These are phyloP conservation scores for Diaporthe sp. DNA, from an alignment of 2,329 filamentous ascomycete species.

Conservation along the genomic window DNA sequence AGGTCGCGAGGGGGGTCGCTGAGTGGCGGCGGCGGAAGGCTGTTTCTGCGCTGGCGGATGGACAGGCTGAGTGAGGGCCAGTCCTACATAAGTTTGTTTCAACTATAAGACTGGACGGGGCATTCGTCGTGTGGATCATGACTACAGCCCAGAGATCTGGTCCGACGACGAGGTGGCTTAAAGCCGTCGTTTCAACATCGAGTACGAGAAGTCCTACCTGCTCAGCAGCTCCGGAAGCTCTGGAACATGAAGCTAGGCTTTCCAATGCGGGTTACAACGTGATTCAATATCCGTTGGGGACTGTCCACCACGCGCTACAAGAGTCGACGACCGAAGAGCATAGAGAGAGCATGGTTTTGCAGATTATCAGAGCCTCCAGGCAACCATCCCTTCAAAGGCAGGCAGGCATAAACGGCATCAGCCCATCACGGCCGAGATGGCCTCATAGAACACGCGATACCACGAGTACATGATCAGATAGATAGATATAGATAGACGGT, in stretches of 20 bases:
- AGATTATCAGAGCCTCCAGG: no score
- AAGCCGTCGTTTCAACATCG: not conserved
- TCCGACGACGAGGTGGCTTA: not conserved
- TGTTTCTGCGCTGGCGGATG: conserved; percentile 1
- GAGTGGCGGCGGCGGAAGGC: conserved; percentile 83
- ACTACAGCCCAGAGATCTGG: not conserved
- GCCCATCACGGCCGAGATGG: not conserved
- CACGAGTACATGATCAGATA: not conserved
- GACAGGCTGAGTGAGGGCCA: not conserved
- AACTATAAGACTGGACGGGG: no score
- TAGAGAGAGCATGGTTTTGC: no score
- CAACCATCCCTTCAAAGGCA: not conserved
- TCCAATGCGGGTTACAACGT: no score
- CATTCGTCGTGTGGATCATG: no score
- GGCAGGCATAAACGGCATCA: not conserved
- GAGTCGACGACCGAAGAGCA: not conserved
- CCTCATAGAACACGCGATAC: conserved; percentile 7
- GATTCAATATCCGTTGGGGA: no score
- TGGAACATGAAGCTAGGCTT: no score
- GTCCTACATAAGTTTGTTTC: not conserved
- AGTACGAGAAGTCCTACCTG: no score
- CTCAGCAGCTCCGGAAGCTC: no score
- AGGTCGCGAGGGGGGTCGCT: conserved; percentile 82
- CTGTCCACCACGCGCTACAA: not conserved
- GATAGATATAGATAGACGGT: not conserved